Base-by-base conservation (phyloP, 2,329 filamentous ascomycete genomes). In the Fusarium dlaminii region DNA sequence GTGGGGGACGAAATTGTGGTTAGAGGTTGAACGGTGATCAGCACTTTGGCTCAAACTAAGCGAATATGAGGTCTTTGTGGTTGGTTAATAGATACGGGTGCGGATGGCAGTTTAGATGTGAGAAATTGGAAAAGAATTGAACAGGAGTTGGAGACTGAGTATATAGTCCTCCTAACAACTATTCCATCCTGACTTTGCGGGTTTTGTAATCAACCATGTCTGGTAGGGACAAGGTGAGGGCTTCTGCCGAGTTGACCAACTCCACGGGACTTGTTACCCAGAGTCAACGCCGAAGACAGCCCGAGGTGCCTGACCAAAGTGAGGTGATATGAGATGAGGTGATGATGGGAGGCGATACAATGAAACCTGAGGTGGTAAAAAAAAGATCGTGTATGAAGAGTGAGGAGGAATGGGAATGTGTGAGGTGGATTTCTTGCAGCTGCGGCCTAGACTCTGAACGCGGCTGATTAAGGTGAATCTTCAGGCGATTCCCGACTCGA, bases 141-240 rank as follows among this genome's bases (percentile, higher is more conserved):
- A 48, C 36, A 62, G 39, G 66, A 54, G 32, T 48, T 43, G 40
- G 51, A 49, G 14, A 51, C 58, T 70, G 68, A 63, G 66, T 57
- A 66, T 68, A 60, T 65, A 52, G 52, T 60, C 48, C 39, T 52
- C 43, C 63, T 45, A 55, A 61, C 56, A 32, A 36, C 65, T 78
- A 75, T 67, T 69, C 66, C 52, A 73, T 73, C 58, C 57, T 49
- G 42, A 36, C 59, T 32, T 56, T 56, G 56, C 60, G 63, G 60
- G 71, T 70, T 71, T 74, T 62, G 73, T 76, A 77, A 75, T 69
- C 68, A 76, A 59, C 51, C 66, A 72, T 71, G 56, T 59, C 52
- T 42, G 46, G 60, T 63, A 55, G 56, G 22, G 42, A 24, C 34
- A 40, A 51, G 32, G 30, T 30, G 54, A 74, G 24, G 39, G 60